Evolutionary conservation across 2,329 filamentous ascomycete species (phyloP), one percentile per base, ranked within the genome.

Genomic region (Trichoderma endophyticum): DNA sequence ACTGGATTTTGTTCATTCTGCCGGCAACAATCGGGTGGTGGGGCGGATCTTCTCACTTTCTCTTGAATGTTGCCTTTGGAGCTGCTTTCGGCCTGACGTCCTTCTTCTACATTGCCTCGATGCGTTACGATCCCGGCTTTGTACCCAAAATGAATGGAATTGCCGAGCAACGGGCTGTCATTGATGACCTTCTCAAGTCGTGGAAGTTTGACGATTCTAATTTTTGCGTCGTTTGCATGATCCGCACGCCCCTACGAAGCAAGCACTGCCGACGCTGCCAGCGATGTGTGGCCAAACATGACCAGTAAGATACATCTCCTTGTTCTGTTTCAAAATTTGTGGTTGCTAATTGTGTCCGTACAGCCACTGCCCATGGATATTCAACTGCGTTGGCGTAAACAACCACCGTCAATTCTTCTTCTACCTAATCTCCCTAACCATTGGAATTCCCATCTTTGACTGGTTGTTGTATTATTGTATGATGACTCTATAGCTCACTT

Each of bases 351-450:
- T 70, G 6, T 15, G 12, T 21, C 4, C 34, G 2, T 6, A n/a
- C 21, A 97, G 94, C 79, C 96, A 99, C 80, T 99, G 96, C 78
- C 96, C 96, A 0, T 99, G 96, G 96, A 93, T 98, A 28, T 93
- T 97, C 83, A 98, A 98, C 82, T 99, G 96, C 78, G 89, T 99
- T 56, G 96, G 93, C 57, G 89, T 96, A 74, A 98, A 98, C 84
- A 99, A 98, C 80, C 93, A 98, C 78, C 91, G 96, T 15, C 95
- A 98, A 77, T 99, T 99, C 81, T 92, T 98, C 78, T 84, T 98
- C 64, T 99, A 98, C 80, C 88, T 99, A 21, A 83, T 97, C 56
- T 90, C 83, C 77, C 84, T 99, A 74, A 92, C 94, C 70, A 74
- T 92, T 18, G 94, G 94, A 34, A 92, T 98, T 43, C 75, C 93